These are phyloP conservation scores for Globisporangium rhizosaccharum DNA, from an alignment of 352 stramenopile genomes.

Conservation along the genomic window DNA sequence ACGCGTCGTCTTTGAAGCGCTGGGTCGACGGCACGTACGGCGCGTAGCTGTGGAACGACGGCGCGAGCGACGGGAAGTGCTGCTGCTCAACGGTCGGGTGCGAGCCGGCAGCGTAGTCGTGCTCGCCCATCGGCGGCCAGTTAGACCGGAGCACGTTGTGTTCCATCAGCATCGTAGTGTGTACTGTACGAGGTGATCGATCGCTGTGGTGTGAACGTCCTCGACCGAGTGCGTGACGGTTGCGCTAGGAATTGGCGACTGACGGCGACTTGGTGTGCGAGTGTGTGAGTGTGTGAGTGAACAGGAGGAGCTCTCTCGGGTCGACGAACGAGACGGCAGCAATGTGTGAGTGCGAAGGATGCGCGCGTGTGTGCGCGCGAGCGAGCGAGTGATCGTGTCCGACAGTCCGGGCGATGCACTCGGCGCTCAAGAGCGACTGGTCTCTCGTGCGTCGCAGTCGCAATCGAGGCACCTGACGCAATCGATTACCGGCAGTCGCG, in stretches of 20 bases:
- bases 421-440: not conserved
- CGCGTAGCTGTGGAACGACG: slow-evolving; percentile 15
- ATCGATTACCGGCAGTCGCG: not conserved
- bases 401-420: not conserved
- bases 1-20: slow-evolving; percentile 18
- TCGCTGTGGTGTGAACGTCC: slow-evolving; percentile 1
- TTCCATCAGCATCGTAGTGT: slow-evolving; percentile 15
- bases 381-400: not conserved
- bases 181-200: not conserved
- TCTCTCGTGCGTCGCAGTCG: not conserved
- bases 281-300: not conserved
- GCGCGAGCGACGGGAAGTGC: slow-evolving; percentile 14
- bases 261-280: not conserved
- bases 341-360: not conserved
- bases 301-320: slow-evolving; percentile 1
- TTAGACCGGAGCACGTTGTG: slow-evolving; percentile 16
- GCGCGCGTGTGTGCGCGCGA: too few relatives aligned
- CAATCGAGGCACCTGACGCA: not conserved
- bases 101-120: slow-evolving; percentile 10
- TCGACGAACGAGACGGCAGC: not conserved
- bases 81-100: slow-evolving; percentile 15
- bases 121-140: slow-evolving; percentile 12
- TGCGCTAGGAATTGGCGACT: not conserved
- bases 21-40: slow-evolving; percentile 7
- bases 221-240: not conserved